These are phyloP conservation scores for Komagataella mondaviorum DNA, from an alignment of 805 yeast species.

Conservation along the genomic window DNA sequence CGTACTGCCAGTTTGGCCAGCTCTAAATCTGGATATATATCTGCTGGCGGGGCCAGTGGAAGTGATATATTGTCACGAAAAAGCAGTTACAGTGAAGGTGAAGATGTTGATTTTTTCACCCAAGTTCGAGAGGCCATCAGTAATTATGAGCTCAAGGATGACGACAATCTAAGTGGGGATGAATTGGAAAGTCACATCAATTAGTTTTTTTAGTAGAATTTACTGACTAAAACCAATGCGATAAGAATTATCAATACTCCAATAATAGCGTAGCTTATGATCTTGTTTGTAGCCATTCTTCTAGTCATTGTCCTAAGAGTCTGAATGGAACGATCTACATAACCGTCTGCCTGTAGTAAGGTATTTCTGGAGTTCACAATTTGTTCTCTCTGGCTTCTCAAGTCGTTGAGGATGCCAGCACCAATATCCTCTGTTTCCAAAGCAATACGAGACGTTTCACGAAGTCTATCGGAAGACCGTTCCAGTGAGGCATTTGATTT, in stretches of 20 bases:
- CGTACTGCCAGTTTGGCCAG: slow-evolving; percentile 10
- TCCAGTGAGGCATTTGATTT: slow-evolving; percentile 71
- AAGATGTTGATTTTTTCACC: slow-evolving; percentile 19
- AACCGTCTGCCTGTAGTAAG: slow-evolving; percentile 78
- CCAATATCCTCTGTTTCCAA: slow-evolving; percentile 88
- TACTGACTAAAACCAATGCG: slow-evolving; percentile 70
- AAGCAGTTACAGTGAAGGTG: slow-evolving; percentile 6
- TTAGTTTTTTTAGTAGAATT: slow-evolving; percentile 37
- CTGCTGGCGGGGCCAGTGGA: background rate
- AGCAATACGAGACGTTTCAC: slow-evolving; percentile 84
- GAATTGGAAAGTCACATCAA: slow-evolving; percentile 38
- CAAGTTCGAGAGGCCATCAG: slow-evolving; percentile 30
- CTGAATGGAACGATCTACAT: slow-evolving; percentile 79
- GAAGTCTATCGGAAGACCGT: slow-evolving; percentile 67
- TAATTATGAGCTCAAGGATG: slow-evolving; percentile 19
- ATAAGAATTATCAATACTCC: slow-evolving; percentile 76
- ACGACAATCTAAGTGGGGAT: slow-evolving; percentile 33
- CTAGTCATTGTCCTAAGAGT: slow-evolving; percentile 88
- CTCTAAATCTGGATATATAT: slow-evolving; percentile 1
- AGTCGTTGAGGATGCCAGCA: slow-evolving; percentile 75
- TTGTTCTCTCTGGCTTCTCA: slow-evolving; percentile 90
- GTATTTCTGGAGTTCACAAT: slow-evolving; percentile 77
- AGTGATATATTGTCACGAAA: slow-evolving; percentile 9
- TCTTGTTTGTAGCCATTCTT: slow-evolving; percentile 80
- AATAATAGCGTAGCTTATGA: slow-evolving; percentile 83